Conservation (phyloP, 2,329 filamentous ascomycete species). For the Falciphora oryzae region DNA sequence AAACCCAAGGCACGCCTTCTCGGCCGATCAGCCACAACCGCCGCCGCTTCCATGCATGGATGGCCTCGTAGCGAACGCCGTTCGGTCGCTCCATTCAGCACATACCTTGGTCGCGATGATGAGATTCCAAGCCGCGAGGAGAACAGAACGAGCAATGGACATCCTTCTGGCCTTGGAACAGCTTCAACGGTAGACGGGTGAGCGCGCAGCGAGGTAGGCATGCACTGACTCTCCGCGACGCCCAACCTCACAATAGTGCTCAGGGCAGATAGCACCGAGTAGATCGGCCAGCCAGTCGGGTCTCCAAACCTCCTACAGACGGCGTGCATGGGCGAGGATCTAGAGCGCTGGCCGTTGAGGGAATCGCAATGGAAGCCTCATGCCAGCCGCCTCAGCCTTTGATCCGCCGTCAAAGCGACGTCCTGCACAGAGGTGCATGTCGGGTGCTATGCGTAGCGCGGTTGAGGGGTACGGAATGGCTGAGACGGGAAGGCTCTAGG, state of each 20-base stretch:
- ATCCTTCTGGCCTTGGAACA: background rate
- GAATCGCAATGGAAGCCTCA: background rate
- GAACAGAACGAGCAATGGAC: no score
- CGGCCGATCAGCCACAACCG: no score
- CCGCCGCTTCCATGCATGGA: background rate
- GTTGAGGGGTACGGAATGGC: background rate
- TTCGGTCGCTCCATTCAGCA: background rate
- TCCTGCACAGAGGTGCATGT: background rate
- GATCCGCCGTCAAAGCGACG: background rate
- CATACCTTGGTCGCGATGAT: background rate
- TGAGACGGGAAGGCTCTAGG: background rate
- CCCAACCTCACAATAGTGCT: background rate
- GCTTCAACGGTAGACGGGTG: background rate
- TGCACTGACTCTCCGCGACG: background rate
- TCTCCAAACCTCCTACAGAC: background rate
- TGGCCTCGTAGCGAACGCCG: background rate
- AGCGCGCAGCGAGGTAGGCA: background rate
- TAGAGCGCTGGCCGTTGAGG: background rate
- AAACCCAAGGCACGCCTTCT: background rate
- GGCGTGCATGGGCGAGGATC: no score
- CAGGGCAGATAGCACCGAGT: no score
- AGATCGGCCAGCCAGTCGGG: no score
- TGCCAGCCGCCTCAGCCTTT: background rate
- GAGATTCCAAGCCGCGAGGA: background rate
- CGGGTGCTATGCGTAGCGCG: background rate